These are phyloP conservation scores for Lolium perenne DNA, from an alignment of 176 grass and related monocot species.

Conservation along the genomic window DNA sequence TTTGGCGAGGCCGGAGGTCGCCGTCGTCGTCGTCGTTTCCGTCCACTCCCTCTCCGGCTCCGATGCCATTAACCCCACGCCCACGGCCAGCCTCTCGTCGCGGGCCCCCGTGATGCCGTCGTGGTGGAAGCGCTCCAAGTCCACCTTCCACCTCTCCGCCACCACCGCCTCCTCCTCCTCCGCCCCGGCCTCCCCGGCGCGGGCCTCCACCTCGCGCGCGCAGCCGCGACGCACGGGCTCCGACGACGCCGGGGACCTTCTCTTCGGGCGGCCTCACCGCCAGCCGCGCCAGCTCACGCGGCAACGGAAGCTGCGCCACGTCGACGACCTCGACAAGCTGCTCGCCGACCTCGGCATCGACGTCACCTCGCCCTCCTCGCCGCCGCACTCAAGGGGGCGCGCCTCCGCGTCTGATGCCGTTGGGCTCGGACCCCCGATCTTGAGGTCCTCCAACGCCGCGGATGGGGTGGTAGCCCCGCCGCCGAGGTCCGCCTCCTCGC, in stretches of 20 bases:
- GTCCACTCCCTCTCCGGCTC: slow-evolving; percentile 27
- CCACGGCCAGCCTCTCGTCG: slow-evolving; percentile 20
- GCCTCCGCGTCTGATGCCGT: slow-evolving; percentile 36
- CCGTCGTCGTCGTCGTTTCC: slow-evolving; percentile 38
- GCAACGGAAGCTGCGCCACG: slow-evolving; percentile 76
- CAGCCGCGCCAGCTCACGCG: slow-evolving; percentile 59
- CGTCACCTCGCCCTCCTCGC: slow-evolving; percentile 35
- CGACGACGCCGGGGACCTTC: not conserved
- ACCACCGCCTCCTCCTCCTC: slow-evolving; percentile 29
- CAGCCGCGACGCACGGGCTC: slow-evolving; percentile 3
- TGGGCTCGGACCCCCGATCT: slow-evolving; percentile 29
- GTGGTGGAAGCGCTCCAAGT: slow-evolving; percentile 77
- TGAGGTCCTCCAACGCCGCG: slow-evolving; percentile 56
- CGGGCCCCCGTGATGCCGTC: slow-evolving; percentile 44
- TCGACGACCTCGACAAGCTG: slow-evolving; percentile 46
- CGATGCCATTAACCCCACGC: slow-evolving; percentile 51
- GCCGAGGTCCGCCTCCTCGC: slow-evolving; percentile 61
- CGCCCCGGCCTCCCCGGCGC: slow-evolving; percentile 46
- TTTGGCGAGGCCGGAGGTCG: slow-evolving; percentile 33
- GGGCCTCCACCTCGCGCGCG: slow-evolving; percentile 57
- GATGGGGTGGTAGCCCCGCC: slow-evolving; percentile 47
- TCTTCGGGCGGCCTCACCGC: slow-evolving; percentile 28
- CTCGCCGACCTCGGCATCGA: slow-evolving; percentile 42
- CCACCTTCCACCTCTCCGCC: slow-evolving; percentile 56
- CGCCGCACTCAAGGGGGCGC: not conserved